Conservation (phyloP, 352 stramenopile species). For the Phytophthora uliginosa region DNA sequence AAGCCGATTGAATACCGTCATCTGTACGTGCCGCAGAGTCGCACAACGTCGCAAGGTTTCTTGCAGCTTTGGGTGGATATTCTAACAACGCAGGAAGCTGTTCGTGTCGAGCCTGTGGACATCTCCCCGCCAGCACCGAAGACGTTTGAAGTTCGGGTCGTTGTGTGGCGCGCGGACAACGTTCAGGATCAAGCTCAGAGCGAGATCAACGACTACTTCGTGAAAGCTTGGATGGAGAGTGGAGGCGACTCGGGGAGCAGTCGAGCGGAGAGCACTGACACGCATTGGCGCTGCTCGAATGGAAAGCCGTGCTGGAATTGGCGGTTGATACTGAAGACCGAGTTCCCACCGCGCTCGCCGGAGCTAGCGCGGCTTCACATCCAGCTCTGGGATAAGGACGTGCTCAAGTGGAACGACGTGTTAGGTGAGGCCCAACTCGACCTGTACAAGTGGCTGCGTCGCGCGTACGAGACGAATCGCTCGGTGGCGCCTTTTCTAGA, state of each 20-base stretch:
- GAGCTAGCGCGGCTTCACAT: constrained; percentile 92
- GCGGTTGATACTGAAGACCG: constrained; percentile 89
- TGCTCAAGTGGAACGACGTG: constrained; percentile 94
- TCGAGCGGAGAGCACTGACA: constrained; percentile 79
- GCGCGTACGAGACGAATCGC: constrained; percentile 67
- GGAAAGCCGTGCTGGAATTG: constrained; percentile 95
- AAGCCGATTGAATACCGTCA: constrained; percentile 93
- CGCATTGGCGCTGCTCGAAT: constrained; percentile 93
- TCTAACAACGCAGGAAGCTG: constrained; percentile 76
- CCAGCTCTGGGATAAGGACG: constrained; percentile 95
- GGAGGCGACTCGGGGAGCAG: constrained; percentile 18
- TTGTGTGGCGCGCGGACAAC: constrained; percentile 92
- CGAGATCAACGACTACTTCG: constrained; percentile 94
- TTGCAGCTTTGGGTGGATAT: constrained; percentile 94
- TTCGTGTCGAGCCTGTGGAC: constrained; percentile 65
- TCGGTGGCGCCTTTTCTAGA: constrained; percentile 74
- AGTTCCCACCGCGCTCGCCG: constrained; percentile 77
- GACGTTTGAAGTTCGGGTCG: constrained; percentile 89
- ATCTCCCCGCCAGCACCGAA: constrained; percentile 74
- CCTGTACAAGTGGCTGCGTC: constrained; percentile 86
- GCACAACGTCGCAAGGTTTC: constrained; percentile 71
- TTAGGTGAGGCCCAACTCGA: constrained; percentile 89
- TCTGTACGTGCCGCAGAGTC: constrained; percentile 79
- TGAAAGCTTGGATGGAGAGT: constrained; percentile 92
- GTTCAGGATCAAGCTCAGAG: constrained; percentile 80